Conservation (phyloP, 1,284 basidiomycete genomes). For the Vanrija sp. region DNA sequence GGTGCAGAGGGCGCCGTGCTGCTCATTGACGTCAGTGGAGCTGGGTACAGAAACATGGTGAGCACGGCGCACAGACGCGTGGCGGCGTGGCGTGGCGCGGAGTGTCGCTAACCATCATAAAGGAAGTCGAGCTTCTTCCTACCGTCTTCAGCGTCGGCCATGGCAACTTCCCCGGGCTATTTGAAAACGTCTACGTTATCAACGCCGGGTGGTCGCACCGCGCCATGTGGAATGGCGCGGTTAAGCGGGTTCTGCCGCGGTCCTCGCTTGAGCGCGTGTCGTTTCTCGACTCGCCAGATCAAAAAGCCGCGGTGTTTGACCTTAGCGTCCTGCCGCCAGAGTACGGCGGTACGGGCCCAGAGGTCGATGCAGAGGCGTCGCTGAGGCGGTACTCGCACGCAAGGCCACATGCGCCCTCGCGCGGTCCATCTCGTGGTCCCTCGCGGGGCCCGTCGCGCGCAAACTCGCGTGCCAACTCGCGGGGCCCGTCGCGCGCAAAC, state of each 20-base stretch:
- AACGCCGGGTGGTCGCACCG: conserved; percentile 54
- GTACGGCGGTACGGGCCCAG: conserved; percentile 29
- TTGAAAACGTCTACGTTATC: conserved; percentile 49
- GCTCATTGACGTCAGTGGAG: conserved; percentile 43
- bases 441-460: conserved; percentile 11
- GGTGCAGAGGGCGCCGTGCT: conserved; percentile 41
- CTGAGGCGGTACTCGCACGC: conserved; percentile 26
- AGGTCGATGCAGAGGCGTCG: conserved; percentile 23
- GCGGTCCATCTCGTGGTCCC: conserved; percentile 9
- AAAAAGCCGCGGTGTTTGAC: conserved; percentile 35
- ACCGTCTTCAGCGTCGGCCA: conserved; percentile 41
- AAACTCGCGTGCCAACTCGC: conserved; percentile 3
- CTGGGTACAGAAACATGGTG: conserved; percentile 47
- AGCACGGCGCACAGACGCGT: conserved; percentile 14
- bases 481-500: conserved; percentile 6
- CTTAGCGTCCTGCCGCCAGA: conserved; percentile 32
- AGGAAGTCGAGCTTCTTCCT: conserved; percentile 49
- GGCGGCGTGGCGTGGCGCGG: background rate
- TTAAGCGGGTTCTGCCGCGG: conserved; percentile 51
- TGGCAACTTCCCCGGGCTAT: conserved; percentile 46
- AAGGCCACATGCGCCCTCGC: conserved; percentile 12
- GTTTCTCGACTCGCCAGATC: conserved; percentile 39
- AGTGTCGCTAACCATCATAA: conserved; percentile 2
- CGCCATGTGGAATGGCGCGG: conserved; percentile 51
- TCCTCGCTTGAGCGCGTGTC: conserved; percentile 51